Evolutionary conservation across 176 grass and related monocot genomes (phyloP).

Genomic region (Juncus inflexus): DNA sequence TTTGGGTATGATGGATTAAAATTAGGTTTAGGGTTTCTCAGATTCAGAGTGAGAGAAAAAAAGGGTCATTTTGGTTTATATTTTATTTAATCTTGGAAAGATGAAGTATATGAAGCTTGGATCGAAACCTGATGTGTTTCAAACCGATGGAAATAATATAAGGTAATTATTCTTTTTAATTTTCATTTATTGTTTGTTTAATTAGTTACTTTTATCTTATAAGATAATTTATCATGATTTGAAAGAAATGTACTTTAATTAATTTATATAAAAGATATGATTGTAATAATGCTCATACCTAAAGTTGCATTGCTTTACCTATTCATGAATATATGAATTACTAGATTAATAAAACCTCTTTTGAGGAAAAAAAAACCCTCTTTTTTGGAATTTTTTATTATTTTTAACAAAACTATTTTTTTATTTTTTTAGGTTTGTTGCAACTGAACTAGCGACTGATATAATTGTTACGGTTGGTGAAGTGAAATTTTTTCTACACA

Average conservation of each 20-base stretch:
- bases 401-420: slow-evolving; percentile 11
- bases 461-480: slow-evolving; percentile 69
- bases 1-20: slow-evolving; percentile 49
- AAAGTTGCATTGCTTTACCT: slow-evolving; percentile 15
- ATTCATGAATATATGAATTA: slow-evolving; percentile 23
- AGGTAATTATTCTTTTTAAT: slow-evolving; percentile 52
- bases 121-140: slow-evolving; percentile 87
- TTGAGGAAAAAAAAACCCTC: not conserved
- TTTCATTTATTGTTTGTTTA: not conserved
- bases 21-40: slow-evolving; percentile 42
- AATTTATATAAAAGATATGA: slow-evolving; percentile 9
- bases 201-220: not conserved
- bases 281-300: slow-evolving; percentile 17
- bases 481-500: slow-evolving; percentile 96
- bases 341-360: slow-evolving; percentile 30
- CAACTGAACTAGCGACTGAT: slow-evolving; percentile 84
- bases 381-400: slow-evolving; percentile 20
- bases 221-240: slow-evolving; percentile 10
- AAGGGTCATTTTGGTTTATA: slow-evolving; percentile 9
- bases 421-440: slow-evolving; percentile 66
- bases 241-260: not conserved
- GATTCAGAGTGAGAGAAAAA: slow-evolving; percentile 25
- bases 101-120: slow-evolving; percentile 99
- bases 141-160: slow-evolving; percentile 61
- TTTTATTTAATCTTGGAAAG: slow-evolving; percentile 16